phyloP scores from a whole-genome alignment of 2,329 filamentous ascomycete genomes.

The Aspergillus flavus region DNA sequence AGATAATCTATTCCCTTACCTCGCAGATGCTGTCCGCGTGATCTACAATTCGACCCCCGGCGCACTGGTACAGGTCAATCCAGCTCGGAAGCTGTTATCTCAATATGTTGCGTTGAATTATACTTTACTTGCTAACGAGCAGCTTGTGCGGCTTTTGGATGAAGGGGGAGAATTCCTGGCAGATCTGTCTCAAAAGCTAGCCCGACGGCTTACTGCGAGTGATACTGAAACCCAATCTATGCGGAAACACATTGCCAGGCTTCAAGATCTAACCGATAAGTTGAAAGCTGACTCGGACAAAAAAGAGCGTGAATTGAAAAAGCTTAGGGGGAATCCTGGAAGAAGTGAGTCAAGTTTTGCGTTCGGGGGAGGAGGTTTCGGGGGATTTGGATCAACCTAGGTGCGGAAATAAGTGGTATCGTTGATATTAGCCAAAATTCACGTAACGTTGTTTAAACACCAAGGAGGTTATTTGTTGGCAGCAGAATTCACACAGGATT shows the following conservation, averaged over 20 bases:
- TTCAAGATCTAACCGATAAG: neutral
- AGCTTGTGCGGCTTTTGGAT: neutral
- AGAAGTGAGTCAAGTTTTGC: no score
- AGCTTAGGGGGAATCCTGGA: no score
- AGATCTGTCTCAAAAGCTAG: neutral
- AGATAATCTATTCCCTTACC: neutral
- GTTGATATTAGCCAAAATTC: no score
- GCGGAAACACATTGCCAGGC: neutral
- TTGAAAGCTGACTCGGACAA: neutral
- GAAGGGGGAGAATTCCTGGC: neutral
- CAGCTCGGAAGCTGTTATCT: neutral
- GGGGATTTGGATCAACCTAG: no score
- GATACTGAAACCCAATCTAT: neutral
- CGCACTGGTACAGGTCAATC: neutral
- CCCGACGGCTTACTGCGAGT: neutral
- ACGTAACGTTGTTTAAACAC: no score
- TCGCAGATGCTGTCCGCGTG: neutral
- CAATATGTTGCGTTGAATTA: neutral
- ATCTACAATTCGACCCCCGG: neutral
- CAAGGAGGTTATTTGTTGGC: no score
- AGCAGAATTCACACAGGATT: no score
- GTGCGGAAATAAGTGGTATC: no score
- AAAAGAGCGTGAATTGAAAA: neutral
- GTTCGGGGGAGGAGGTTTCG: no score
- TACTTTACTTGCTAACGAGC: neutral